Percentiles rank a stretch among this genome's conserved stretches.
phyloP scores from a whole-genome alignment of 139 green algal genomes.

The Spirogloea muscicola region DNA sequence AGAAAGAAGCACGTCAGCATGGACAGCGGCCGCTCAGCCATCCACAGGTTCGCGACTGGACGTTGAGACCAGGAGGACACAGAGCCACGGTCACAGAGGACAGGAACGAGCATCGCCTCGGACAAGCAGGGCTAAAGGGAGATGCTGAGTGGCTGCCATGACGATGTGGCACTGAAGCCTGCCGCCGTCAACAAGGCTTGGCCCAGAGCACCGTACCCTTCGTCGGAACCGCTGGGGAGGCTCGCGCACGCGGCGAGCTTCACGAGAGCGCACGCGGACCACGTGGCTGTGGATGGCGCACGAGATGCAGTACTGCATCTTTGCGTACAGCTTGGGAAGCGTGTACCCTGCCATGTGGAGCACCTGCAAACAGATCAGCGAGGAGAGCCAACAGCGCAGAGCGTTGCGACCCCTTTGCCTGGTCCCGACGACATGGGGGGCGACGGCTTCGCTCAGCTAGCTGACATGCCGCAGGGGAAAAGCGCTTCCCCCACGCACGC shows the following conservation, averaged over 20 bases:
- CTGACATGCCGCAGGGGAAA: no score
- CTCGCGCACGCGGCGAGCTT: constrained; percentile 85
- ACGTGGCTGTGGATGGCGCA: constrained; percentile 99
- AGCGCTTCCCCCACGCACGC: background rate
- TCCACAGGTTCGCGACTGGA: background rate
- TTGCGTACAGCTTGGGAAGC: constrained; percentile 99
- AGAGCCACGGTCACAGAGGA: no score
- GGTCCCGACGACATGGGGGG: no score
- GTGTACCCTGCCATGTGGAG: constrained; percentile 89
- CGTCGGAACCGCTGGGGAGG: constrained; percentile 69
- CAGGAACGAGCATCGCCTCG: no score
- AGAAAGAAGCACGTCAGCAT: background rate
- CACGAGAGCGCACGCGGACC: constrained; percentile 86
- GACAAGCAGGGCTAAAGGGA: no score
- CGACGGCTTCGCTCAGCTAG: no score
- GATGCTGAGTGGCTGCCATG: no score
- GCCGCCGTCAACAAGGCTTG: background rate
- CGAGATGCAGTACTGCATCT: constrained; percentile 99
- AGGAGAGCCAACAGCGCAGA: no score
- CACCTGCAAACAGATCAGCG: no score
- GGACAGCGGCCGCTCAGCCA: background rate
- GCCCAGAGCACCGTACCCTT: constrained; percentile 2
- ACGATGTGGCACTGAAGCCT: no score
- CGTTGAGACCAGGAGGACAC: no score
- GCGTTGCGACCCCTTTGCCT: no score